phyloP scores from a whole-genome alignment of 1,284 basidiomycete genomes.

The Cryptococcus sp. region DNA sequence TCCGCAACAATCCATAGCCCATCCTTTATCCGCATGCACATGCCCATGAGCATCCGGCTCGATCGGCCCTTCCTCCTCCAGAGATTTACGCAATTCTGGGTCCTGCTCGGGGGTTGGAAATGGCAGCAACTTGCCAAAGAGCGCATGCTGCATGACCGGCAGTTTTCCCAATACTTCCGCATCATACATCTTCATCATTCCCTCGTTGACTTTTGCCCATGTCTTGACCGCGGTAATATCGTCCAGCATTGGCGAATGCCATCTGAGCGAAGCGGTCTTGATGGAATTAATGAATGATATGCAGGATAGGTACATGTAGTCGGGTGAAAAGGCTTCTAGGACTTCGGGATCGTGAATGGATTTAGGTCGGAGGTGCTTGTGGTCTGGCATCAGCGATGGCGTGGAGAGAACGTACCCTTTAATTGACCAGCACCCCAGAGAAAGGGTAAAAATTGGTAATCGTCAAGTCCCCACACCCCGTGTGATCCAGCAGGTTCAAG shows the following conservation, averaged over 20 bases:
- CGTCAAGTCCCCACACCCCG: constrained; percentile 97
- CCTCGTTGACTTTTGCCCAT: constrained; percentile 95
- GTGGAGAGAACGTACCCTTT: constrained; percentile 52
- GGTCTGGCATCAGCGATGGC: constrained; percentile 53
- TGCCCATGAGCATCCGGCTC: constrained; percentile 58
- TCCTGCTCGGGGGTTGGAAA: constrained; percentile 53
- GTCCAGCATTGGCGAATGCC: constrained; percentile 99
- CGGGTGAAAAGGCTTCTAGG: constrained; percentile 83
- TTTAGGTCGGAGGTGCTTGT: constrained; percentile 86
- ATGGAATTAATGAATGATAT: constrained; percentile 96
- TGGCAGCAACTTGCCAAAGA: constrained; percentile 80
- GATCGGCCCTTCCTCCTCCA: constrained; percentile 51
- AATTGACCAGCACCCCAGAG: constrained; percentile 75
- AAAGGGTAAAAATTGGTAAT: constrained; percentile 96
- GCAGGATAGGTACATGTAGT: constrained; percentile 98
- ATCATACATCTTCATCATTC: constrained; percentile 97
- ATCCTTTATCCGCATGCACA: constrained; percentile 68
- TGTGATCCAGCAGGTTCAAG: constrained; percentile 96
- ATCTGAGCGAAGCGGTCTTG: constrained; percentile 89
- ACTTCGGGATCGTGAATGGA: constrained; percentile 88
- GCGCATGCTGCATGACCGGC: constrained; percentile 93
- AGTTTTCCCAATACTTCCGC: constrained; percentile 94
- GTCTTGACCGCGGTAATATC: constrained; percentile 96
- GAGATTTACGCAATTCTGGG: constrained; percentile 38
- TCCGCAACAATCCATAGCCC: constrained; percentile 79